Percentiles rank a stretch among this genome's conserved stretches.
Conservation (phyloP, 2,329 filamentous ascomycete genomes). For the Sporothrix pseudoabietina region DNA sequence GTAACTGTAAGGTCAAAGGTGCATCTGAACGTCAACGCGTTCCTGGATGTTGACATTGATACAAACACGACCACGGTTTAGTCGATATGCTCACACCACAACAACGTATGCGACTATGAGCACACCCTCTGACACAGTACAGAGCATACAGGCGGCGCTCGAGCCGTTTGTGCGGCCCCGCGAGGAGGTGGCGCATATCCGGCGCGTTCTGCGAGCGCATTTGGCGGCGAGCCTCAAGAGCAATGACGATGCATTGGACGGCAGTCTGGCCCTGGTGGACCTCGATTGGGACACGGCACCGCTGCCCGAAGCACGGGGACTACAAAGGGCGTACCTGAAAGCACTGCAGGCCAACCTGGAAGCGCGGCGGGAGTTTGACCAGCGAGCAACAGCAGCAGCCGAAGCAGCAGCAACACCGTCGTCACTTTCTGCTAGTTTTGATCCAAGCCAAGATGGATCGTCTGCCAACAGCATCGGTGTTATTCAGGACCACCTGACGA, state of each 20-base stretch:
- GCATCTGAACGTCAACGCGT: slow-evolving; percentile 3
- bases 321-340: slow-evolving; percentile 58
- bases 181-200: slow-evolving; percentile 59
- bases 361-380: slow-evolving; percentile 48
- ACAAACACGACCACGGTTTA: neutral
- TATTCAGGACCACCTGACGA: slow-evolving; percentile 56
- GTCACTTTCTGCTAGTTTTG: neutral
- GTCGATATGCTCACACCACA: neutral
- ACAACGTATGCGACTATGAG: slow-evolving; percentile 22
- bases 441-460: neutral
- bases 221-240: slow-evolving; percentile 52
- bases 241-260: slow-evolving; percentile 33
- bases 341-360: slow-evolving; percentile 56
- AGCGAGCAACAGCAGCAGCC: slow-evolving; percentile 35
- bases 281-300: slow-evolving; percentile 42
- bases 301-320: slow-evolving; percentile 47
- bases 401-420: slow-evolving; percentile 21
- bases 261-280: slow-evolving; percentile 51
- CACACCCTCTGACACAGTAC: slow-evolving; percentile 30
- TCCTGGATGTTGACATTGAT: neutral
- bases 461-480: slow-evolving; percentile 2
- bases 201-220: slow-evolving; percentile 57
- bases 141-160: slow-evolving; percentile 42
- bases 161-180: slow-evolving; percentile 58
- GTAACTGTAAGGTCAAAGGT: neutral